Percentiles rank a stretch among this genome's conserved stretches.
Evolutionary conservation across 2,329 filamentous ascomycete genomes (phyloP).

Genomic region (Sclerotinia nivalis): DNA sequence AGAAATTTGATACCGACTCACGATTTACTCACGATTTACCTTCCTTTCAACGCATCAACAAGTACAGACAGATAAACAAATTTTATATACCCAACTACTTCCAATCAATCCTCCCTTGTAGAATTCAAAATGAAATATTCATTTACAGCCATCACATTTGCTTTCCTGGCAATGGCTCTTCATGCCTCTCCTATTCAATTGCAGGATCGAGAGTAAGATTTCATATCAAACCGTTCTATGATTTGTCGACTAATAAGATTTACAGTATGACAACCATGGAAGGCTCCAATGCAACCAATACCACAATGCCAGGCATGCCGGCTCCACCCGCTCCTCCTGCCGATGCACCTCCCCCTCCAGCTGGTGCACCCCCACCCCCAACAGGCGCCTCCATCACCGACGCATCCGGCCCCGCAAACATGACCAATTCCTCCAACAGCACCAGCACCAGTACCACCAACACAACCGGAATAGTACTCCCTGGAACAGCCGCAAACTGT

Average conservation of each 20-base stretch:
- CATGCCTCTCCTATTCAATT: conserved; percentile 4
- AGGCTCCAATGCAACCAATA: not conserved
- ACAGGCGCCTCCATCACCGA: not conserved
- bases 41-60: not conserved
- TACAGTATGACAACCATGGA: not conserved
- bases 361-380: not conserved
- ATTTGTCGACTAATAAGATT: not conserved
- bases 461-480: not conserved
- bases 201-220: conserved; percentile 6
- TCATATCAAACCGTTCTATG: rapidly evolving
- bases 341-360: not conserved
- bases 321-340: not conserved
- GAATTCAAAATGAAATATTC: conserved; percentile 1
- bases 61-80: not conserved
- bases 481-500: not conserved
- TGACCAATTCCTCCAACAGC: not conserved
- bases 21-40: not conserved
- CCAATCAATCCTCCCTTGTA: not conserved
- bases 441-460: not conserved
- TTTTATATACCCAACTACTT: not conserved
- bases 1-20: not conserved
- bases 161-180: not conserved
- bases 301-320: not conserved
- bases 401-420: not conserved
- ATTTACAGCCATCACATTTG: not conserved